Base-by-base conservation (phyloP, 768 basidiomycete genomes). In the Russula virescens region DNA sequence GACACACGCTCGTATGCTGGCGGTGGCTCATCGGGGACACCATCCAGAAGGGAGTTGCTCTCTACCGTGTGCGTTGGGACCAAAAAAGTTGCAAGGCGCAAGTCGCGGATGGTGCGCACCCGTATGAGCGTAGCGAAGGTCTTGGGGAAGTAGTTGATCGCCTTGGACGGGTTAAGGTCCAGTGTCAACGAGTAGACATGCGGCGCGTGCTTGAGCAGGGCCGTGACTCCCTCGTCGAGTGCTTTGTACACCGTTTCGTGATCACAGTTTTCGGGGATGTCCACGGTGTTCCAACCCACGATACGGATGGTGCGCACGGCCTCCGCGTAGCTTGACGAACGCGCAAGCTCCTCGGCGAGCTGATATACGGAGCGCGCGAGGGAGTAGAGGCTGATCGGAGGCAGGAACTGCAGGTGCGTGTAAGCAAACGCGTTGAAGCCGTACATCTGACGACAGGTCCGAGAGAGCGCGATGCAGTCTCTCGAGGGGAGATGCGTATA, bases 391-490 rank as follows among this genome's bases (percentile, higher is more conserved):
- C 18, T 53, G 46, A 58, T 63, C 5, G 62, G 62, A 5, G 57
- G 62, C 26, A 54, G 35, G 62, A 63, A 47, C 38, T 48, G 51
- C 28, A 63, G 43, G 57, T 63, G 62, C 4, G 51, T 58, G 62
- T 63, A 63, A 9, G 62, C 26, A 9, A 63, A 34, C 5, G 46
- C 42, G 51, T 58, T 63, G 46, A 58, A 43, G 21, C 31, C 16
- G 28, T 63, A 63, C 62, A 63, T 63, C 7, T 58, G 45, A 5
- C 38, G 62, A 38, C 62, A 63, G 10, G 62, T 63, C 23, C 51
- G 31, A 13, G 62, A 63, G 28, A 63, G 51, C 23, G 57, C 62
- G 6, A 63, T 48, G 23, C 57, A 54, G 2, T 63, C 62, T 43
- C 43, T 58, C 45, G 57, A 58, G 26, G 19, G 21, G 0, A 63